Percentiles rank a stretch among this genome's conserved stretches.
phyloP scores from a whole-genome alignment of 345 rosid genomes.

The Eucalyptus guilfoylei region DNA sequence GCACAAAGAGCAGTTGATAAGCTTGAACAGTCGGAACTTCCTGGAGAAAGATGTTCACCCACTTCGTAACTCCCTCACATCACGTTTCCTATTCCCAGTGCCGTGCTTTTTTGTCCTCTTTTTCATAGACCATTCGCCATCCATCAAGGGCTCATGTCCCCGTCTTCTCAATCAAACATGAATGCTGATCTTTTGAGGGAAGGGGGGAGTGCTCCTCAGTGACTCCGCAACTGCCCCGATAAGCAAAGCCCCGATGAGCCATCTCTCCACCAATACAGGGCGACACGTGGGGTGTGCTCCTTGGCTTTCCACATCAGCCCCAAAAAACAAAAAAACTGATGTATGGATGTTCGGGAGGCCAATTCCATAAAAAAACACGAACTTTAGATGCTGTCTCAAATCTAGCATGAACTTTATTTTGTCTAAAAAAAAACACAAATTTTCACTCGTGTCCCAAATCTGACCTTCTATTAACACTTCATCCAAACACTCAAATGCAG shows the following conservation, averaged over 20 bases:
- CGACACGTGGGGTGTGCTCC: neutral
- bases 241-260: neutral
- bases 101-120: neutral
- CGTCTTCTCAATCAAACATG: neutral
- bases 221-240: neutral
- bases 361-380: no score
- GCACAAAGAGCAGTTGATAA: neutral
- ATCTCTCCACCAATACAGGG: fast-evolving
- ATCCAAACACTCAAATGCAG: no score
- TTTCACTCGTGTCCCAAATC: no score
- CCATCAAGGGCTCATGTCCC: neutral
- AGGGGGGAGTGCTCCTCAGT: neutral
- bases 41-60: neutral
- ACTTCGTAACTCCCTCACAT: neutral
- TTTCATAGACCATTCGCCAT: neutral
- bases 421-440: no score
- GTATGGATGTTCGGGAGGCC: no score
- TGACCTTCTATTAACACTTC: no score
- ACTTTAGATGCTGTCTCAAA: no score
- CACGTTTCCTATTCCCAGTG: neutral
- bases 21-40: neutral
- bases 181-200: neutral
- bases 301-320: neutral
- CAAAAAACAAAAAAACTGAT: fast-evolving
- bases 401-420: no score